Evolutionary conservation across 495 filamentous ascomycete genomes (phyloP), one percentile per base, ranked within the genome.

Genomic region (Neurospora sp.): DNA sequence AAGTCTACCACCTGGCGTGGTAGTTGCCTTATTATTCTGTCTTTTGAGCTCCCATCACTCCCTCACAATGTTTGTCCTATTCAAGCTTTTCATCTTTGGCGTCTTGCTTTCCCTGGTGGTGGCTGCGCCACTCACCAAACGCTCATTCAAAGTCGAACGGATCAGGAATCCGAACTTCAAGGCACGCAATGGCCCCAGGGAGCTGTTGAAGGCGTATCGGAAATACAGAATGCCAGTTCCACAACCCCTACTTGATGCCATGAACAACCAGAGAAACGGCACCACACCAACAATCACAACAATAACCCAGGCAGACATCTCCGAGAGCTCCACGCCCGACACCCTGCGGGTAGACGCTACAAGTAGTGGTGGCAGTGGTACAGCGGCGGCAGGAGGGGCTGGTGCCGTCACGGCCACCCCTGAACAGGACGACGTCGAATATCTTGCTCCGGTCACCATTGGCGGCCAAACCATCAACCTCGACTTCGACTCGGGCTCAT

Each of bases 401-500:
- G 92, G 91, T 23, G 80, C 85, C 31, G 91, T 93, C 27, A 79
- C 84, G 35, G 89, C 90, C 9, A 87, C 84, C 14, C 90, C 91
- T 4, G 89, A 89, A 59, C 75, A 84, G 62, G 85, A 88, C 69
- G 91, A 91, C 72, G 84, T 87, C 27, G 89, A 93, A 71, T 97
- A 93, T 76, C 84, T 95, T 16, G 88, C 89, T 18, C 89, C 90
- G 0, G 90, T 94, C 40, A 85, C 77, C 7, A 89, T 97, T 77
- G 93, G 93, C 59, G 91, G 89, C 2, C 92, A 95, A 79, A 88
- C 84, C 7, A 74, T 96, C 72, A 89, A 90, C 74, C 84, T 97
- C 78, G 89, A 94, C 77, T 93, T 97, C 79, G 93, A 97, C 80
- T 92, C 92, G 20, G 93, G 93, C 71, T 94, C 91, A 6, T 88